phyloP scores from a whole-genome alignment of 2,329 filamentous ascomycete species.

The Scytalidium sp. region DNA sequence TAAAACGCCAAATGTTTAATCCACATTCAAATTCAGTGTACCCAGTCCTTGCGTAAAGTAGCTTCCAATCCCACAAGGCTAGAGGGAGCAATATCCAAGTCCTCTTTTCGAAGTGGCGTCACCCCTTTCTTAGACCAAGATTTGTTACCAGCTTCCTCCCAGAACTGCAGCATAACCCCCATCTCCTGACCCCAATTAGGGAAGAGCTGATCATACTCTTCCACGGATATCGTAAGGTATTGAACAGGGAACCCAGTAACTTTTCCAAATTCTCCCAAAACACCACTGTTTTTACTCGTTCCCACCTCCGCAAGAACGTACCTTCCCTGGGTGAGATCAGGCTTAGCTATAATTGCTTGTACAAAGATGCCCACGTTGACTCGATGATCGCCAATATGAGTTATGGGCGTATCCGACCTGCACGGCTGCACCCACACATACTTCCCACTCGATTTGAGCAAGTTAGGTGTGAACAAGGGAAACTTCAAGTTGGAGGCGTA shows the following conservation, averaged over 20 bases:
- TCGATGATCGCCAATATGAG: conserved; percentile 27
- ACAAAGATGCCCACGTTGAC: conserved; percentile 32
- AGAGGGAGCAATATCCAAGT: conserved; percentile 21
- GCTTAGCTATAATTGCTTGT: conserved; percentile 28
- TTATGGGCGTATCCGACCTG: conserved; percentile 23
- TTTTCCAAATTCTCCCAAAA: conserved; percentile 29
- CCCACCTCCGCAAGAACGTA: conserved; percentile 28
- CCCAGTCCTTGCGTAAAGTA: no score
- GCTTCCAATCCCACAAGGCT: neutral
- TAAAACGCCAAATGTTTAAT: no score
- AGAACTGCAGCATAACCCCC: conserved; percentile 25
- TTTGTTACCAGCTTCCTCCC: conserved; percentile 21
- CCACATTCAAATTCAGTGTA: no score
- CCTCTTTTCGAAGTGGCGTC: conserved; percentile 19
- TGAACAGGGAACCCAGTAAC: conserved; percentile 21
- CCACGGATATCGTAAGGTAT: conserved; percentile 23
- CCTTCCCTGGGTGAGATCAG: conserved; percentile 24
- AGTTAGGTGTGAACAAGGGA: neutral
- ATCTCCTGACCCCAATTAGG: conserved; percentile 27
- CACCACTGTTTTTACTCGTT: conserved; percentile 19
- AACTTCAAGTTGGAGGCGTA: conserved; percentile 1
- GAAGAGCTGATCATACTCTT: conserved; percentile 28
- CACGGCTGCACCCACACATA: conserved; percentile 28
- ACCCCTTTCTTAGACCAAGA: conserved; percentile 22
- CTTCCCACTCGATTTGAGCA: neutral